Conservation (phyloP, 140 eudicot genomes). For the Ambrosia hybrid region DNA sequence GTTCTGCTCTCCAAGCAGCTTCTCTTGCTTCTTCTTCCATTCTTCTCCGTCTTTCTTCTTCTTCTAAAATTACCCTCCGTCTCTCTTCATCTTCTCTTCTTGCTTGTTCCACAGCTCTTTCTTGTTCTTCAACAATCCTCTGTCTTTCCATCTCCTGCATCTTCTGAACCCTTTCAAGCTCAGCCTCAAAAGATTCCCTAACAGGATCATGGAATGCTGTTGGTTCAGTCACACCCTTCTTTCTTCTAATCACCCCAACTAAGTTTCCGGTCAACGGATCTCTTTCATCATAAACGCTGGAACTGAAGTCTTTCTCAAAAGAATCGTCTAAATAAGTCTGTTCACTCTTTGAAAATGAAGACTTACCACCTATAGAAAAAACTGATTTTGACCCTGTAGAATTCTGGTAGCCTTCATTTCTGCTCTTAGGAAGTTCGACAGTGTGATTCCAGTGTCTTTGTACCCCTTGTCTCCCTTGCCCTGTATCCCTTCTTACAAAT, state of each 20-base stretch:
- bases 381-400: conserved; percentile 32
- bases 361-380: conserved; percentile 46
- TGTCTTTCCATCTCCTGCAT: conserved; percentile 97
- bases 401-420: conserved; percentile 26
- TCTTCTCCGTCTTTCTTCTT: conserved; percentile 68
- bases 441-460: conserved; percentile 41
- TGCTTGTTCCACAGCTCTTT: conserved; percentile 81
- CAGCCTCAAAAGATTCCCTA: conserved; percentile 97
- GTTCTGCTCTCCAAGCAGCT: conserved; percentile 93
- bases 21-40: conserved; percentile 89
- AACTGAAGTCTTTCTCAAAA: conserved; percentile 44
- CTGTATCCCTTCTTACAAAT: conserved; percentile 48
- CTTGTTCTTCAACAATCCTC: conserved; percentile 74
- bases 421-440: conserved; percentile 48
- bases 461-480: conserved; percentile 25
- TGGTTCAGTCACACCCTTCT: conserved; percentile 57
- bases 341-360: conserved; percentile 51
- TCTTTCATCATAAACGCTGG: conserved; percentile 64
- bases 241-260: conserved; percentile 72
- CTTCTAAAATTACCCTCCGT: conserved; percentile 63
- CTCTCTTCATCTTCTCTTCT: conserved; percentile 93
- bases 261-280: conserved; percentile 71
- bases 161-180: conserved; percentile 92
- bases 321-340: conserved; percentile 55
- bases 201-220: conserved; percentile 85